A percentile compares a stretch with the other conserved stretches of the same genome.
Conservation (phyloP, 1,284 basidiomycete genomes). For the Ceratobasidium papillatum region DNA sequence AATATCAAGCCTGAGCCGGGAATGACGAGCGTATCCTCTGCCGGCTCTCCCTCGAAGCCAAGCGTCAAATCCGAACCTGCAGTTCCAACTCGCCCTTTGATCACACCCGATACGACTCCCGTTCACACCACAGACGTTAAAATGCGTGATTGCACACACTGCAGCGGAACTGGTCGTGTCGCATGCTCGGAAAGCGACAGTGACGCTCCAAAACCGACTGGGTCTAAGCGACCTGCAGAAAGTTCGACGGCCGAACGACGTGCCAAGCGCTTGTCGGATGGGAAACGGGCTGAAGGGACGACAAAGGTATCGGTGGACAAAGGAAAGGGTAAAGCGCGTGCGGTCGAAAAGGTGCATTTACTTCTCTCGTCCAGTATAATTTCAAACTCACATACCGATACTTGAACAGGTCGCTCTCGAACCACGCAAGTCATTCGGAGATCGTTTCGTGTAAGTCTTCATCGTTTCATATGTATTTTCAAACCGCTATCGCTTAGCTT, state of each 20-base stretch:
- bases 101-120: neutral
- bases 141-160: neutral
- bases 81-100: neutral
- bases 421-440: neutral
- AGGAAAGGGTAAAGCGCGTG: neutral
- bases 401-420: neutral
- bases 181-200: neutral
- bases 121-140: neutral
- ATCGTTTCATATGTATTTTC: neutral
- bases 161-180: neutral
- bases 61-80: neutral
- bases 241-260: neutral
- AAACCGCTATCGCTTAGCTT: neutral
- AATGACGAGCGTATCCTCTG: neutral
- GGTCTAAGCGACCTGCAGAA: neutral
- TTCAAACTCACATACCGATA: neutral
- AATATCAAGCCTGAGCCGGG: neutral
- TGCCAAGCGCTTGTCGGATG: neutral
- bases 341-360: neutral
- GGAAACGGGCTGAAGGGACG: neutral
- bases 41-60: neutral
- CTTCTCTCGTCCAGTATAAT: neutral
- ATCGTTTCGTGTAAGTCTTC: neutral
- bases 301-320: neutral
- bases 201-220: neutral